Conservation (phyloP, 441 rosid species). For the Daphne laureola region DNA sequence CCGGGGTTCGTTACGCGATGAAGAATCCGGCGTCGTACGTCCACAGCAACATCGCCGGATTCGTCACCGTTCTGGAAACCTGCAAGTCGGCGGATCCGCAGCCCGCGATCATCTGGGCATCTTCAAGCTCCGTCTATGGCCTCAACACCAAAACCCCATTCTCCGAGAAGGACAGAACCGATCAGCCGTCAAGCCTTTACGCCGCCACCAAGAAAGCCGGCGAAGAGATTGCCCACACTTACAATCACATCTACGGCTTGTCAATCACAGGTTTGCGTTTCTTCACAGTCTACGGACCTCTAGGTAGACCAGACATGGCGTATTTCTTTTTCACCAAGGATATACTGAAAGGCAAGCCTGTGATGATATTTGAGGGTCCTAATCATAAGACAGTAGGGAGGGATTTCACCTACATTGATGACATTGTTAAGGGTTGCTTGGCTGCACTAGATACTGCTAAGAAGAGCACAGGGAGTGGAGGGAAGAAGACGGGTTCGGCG, state of each 20-base stretch:
- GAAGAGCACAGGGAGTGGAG: slow-evolving; percentile 38
- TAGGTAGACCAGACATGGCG: slow-evolving; percentile 47
- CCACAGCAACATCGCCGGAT: slow-evolving; percentile 30
- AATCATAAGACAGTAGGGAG: slow-evolving; percentile 24
- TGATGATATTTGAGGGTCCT: slow-evolving; percentile 29
- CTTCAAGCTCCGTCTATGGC: slow-evolving; percentile 40
- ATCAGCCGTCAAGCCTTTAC: slow-evolving; percentile 23
- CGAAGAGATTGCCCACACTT: slow-evolving; percentile 37
- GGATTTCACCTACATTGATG: slow-evolving; percentile 45
- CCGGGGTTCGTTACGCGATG: slow-evolving; percentile 27
- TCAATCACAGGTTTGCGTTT: slow-evolving; percentile 36
- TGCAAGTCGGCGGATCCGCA: slow-evolving; percentile 31
- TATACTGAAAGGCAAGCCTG: slow-evolving; percentile 28
- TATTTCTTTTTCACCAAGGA: slow-evolving; percentile 35
- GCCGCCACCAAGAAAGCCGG: slow-evolving; percentile 31
- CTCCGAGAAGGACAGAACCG: slow-evolving; percentile 30
- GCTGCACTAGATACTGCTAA: slow-evolving; percentile 33
- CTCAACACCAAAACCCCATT: slow-evolving; percentile 28
- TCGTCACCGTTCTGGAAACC: slow-evolving; percentile 26
- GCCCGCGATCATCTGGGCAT: slow-evolving; percentile 35
- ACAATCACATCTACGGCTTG: slow-evolving; percentile 35
- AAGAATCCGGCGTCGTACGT: slow-evolving; percentile 29
- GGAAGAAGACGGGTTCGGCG: slow-evolving; percentile 27
- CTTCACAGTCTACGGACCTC: slow-evolving; percentile 42
- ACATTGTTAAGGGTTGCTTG: slow-evolving; percentile 38